phyloP scores from a whole-genome alignment of 371 early-diverging fungal genomes.

The Mortierella sp. region DNA sequence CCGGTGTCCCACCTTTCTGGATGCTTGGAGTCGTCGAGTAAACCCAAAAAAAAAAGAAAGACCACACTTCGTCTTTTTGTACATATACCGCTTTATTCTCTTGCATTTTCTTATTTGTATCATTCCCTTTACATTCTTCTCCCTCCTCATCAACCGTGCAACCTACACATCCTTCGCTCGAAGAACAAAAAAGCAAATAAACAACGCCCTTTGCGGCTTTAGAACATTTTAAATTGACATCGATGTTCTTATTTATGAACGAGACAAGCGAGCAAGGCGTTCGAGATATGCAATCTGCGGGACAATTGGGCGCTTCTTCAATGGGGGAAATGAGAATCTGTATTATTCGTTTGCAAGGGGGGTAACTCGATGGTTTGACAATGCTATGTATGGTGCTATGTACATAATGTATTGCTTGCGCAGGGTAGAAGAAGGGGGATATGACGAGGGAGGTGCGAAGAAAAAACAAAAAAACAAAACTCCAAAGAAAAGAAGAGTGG shows the following conservation, averaged over 20 bases:
- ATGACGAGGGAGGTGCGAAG: too few relatives aligned
- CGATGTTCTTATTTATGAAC: too few relatives aligned
- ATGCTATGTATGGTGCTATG: too few relatives aligned
- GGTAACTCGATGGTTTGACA: background rate
- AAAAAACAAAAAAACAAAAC: too few relatives aligned
- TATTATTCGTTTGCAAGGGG: background rate
- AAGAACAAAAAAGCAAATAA: background rate
- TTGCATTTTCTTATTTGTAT: constrained; percentile 2
- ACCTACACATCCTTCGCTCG: background rate
- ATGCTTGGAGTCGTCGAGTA: constrained; percentile 54
- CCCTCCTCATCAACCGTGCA: background rate
- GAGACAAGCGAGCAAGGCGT: too few relatives aligned
- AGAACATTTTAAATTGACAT: too few relatives aligned
- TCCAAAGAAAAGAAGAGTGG: too few relatives aligned
- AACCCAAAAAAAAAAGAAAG: background rate
- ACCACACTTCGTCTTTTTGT: background rate
- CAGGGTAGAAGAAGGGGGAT: too few relatives aligned
- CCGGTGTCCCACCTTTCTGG: constrained; percentile 56
- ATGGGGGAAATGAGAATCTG: background rate
- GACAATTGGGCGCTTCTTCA: background rate
- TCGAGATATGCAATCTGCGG: background rate
- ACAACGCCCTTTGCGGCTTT: too few relatives aligned
- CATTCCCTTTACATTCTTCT: background rate
- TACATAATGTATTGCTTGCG: too few relatives aligned
- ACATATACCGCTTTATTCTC: constrained; percentile 12